Evolutionary conservation across 331 rosid species (phyloP), one percentile per base, ranked within the genome.

Genomic region (Ulmus americana): DNA sequence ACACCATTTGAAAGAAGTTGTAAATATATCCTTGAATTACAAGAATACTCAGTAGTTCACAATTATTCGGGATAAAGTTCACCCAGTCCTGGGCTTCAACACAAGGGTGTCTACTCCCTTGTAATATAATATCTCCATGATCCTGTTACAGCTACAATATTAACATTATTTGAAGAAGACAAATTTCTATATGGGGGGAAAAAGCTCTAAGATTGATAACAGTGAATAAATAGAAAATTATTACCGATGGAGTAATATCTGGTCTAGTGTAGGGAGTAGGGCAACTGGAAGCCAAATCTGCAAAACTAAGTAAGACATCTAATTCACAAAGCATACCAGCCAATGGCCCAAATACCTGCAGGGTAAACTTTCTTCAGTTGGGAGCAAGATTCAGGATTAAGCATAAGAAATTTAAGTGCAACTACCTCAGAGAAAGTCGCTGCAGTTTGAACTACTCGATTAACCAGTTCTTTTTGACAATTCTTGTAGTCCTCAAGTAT

Each of bases 41-140:
- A 59, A 42, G 64, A 71, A 76, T 16, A 84, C 95, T 84, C 78
- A 94, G 95, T 18, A 94, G 90, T 75, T 87, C 84, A 75, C 97
- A 94, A 69, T 89, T 95, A 84, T 94, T 94, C 74, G 97, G 97
- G 61, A 94, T 89, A 80, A 94, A 94, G 79, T 94, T 94, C 71
- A 94, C 95, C 97, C 95, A 89, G 72, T 94, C 98, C 74, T 87
- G 98, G 59, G 98, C 97, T 88, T 94, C 98, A 69, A 94, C 95
- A 59, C 97, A 94, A 61, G 98, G 95, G 77, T 94, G 98, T 77
- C 98, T 83, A 73, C 98, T 80, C 70, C 95, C 97, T 76, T 87
- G 90, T 68, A 94, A 74, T 65, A 87, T 74, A 59, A 94, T 83
- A 85, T 89, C 89, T 59, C 98, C 98, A 63, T 76, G 68, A 7